Evolutionary conservation across 2,329 filamentous ascomycete species (phyloP).

Genomic region (Paecilomyces dactylethromorphus): DNA sequence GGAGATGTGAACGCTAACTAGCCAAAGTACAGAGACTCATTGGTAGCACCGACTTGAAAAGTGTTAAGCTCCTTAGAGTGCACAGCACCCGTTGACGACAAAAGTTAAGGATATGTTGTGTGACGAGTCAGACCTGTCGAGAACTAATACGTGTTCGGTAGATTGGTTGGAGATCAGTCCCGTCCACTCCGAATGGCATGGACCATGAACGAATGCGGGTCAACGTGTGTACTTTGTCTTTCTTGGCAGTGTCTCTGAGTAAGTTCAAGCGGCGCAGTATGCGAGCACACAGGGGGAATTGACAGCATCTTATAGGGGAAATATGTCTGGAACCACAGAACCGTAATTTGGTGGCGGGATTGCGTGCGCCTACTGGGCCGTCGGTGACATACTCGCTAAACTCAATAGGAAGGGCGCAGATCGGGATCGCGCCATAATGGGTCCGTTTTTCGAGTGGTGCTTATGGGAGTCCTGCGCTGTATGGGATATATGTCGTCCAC

Average conservation of each 20-base stretch:
- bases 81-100: no score
- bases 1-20: neutral
- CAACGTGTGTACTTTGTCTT: neutral
- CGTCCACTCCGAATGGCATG: neutral
- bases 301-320: neutral
- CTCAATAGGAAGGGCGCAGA: neutral
- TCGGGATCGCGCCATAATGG: neutral
- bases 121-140: no score
- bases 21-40: neutral
- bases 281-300: neutral
- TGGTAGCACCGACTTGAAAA: neutral
- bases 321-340: neutral
- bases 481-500: neutral
- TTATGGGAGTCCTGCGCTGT: neutral
- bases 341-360: neutral
- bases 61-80: no score
- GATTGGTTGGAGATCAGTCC: neutral
- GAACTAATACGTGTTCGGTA: neutral
- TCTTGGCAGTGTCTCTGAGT: neutral
- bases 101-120: no score
- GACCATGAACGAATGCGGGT: neutral
- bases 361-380: neutral
- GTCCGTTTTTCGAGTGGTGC: neutral
- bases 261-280: neutral
- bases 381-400: neutral